Conservation (phyloP, 1,139 yeast genomes). For the Zygosaccharomyces pseudobailii region DNA sequence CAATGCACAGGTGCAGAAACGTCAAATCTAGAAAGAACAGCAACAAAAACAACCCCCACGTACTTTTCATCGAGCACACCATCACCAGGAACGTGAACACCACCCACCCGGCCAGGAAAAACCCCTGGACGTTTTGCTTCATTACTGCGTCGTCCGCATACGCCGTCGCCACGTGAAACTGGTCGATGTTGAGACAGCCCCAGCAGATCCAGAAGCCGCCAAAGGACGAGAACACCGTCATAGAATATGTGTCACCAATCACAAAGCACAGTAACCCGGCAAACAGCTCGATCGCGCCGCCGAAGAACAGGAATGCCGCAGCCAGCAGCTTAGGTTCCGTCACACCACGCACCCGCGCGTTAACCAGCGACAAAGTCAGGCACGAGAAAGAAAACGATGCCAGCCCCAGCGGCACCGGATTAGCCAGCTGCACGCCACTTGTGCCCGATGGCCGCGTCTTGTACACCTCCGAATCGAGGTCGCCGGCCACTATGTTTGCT, state of each 20-base stretch:
- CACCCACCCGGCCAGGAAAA: slow-evolving; percentile 63
- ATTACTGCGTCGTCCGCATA: slow-evolving; percentile 41
- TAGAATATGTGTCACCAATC: slow-evolving; percentile 62
- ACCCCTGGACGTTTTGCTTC: slow-evolving; percentile 51
- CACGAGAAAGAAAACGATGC: slow-evolving; percentile 52
- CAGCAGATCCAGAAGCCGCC: slow-evolving; percentile 75
- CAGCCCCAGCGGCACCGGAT: slow-evolving; percentile 61
- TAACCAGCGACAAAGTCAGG: slow-evolving; percentile 41
- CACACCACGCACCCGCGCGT: slow-evolving; percentile 51
- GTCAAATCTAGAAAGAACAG: slow-evolving; percentile 52
- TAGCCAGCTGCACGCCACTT: slow-evolving; percentile 36
- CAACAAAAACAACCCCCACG: slow-evolving; percentile 54
- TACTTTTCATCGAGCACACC: slow-evolving; percentile 57
- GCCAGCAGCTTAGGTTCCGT: slow-evolving; percentile 45
- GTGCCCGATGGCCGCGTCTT: slow-evolving; percentile 21
- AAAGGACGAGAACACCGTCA: slow-evolving; percentile 60
- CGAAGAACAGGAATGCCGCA: slow-evolving; percentile 50
- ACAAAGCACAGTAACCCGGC: slow-evolving; percentile 65
- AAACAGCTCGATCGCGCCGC: slow-evolving; percentile 60
- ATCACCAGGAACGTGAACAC: slow-evolving; percentile 56
- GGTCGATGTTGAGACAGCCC: slow-evolving; percentile 52
- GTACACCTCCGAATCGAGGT: slow-evolving; percentile 53
- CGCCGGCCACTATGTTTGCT: slow-evolving; percentile 55
- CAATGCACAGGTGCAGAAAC: slow-evolving; percentile 53
- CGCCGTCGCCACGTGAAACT: slow-evolving; percentile 51